These are phyloP conservation scores for Coniochaeta sp. DNA, from an alignment of 2,329 filamentous ascomycete genomes.

Conservation along the genomic window DNA sequence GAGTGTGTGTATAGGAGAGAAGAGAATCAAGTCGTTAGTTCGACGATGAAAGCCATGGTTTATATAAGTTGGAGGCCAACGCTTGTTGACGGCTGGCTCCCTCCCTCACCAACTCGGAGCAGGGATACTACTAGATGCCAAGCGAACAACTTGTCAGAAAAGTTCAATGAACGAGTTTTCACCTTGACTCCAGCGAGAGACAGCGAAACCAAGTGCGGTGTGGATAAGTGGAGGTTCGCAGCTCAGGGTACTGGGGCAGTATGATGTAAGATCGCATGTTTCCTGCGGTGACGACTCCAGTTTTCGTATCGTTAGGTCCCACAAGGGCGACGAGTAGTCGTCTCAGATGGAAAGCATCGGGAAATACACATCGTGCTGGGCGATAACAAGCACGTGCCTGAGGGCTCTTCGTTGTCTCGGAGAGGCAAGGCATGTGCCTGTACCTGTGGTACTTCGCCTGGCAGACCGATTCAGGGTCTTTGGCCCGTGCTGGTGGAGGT, in stretches of 20 bases:
- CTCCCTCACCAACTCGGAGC: not conserved
- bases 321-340: not conserved
- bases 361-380: not conserved
- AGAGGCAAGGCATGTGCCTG: not conserved
- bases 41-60: not conserved
- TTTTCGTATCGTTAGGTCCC: not conserved
- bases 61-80: not conserved
- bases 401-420: not conserved
- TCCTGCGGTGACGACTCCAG: not conserved
- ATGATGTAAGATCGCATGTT: not conserved
- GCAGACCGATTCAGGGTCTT: not conserved
- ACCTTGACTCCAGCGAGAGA: slow-evolving; percentile 1
- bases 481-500: not conserved
- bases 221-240: not conserved
- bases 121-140: not conserved
- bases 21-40: not conserved
- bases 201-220: not conserved
- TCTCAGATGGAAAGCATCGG: not conserved
- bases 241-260: not conserved
- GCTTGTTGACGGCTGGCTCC: not conserved
- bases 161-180: slow-evolving; percentile 7
- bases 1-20: not conserved
- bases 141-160: not conserved
- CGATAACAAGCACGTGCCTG: not conserved
- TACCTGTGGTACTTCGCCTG: not conserved